phyloP scores from a whole-genome alignment of 1,139 yeast genomes.

The Pichia sp. region DNA sequence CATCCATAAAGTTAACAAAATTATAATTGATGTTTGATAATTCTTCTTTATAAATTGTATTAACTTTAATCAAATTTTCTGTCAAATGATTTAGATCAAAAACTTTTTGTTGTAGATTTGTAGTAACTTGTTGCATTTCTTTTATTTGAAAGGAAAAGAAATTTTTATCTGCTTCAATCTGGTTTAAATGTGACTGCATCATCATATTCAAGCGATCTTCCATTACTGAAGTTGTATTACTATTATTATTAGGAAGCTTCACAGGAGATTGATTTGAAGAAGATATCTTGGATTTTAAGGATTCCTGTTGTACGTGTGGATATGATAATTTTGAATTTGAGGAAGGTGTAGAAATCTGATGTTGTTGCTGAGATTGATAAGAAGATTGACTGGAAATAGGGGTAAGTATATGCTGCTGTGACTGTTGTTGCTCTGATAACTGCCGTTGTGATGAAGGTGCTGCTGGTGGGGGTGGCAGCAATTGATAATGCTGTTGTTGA shows the following conservation, averaged over 20 bases:
- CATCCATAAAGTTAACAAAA: conserved; percentile 43
- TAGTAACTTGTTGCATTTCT: conserved; percentile 15
- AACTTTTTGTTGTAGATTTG: conserved; percentile 12
- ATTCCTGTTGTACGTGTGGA: no score
- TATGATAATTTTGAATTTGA: no score
- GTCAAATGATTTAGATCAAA: conserved; percentile 39
- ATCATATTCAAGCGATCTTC: neutral
- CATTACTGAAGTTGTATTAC: no score
- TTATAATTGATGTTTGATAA: conserved; percentile 44
- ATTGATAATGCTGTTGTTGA: conserved; percentile 2
- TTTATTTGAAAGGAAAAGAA: neutral
- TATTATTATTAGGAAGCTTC: no score
- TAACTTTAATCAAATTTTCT: conserved; percentile 35
- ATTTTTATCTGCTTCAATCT: conserved; percentile 6
- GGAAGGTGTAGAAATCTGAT: neutral
- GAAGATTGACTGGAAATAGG: neutral
- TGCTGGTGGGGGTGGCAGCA: conserved; percentile 1
- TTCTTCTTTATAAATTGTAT: conserved; percentile 43
- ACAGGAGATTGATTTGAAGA: no score
- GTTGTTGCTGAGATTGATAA: neutral
- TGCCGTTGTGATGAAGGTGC: neutral
- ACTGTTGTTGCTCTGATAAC: neutral
- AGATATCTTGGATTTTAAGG: no score
- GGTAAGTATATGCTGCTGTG: conserved; percentile 2
- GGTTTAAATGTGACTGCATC: neutral